phyloP scores from a whole-genome alignment of 495 filamentous ascomycete genomes.

The Penicillium odoratum region DNA sequence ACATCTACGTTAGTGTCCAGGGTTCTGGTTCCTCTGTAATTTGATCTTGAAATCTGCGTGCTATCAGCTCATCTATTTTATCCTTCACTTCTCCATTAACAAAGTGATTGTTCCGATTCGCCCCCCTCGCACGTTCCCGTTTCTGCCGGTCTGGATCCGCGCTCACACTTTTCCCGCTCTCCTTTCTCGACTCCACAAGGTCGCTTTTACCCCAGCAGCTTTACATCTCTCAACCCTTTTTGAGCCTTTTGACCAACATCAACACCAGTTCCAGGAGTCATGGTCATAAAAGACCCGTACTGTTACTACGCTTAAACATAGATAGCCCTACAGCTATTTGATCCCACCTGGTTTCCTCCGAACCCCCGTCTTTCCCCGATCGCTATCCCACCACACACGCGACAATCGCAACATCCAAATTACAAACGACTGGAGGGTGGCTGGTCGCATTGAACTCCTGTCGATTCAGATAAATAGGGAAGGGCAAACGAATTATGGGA shows the following conservation, averaged over 20 bases:
- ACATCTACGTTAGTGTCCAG: too few relatives aligned
- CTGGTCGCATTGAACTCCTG: constrained; percentile 14
- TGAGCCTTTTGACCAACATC: background rate
- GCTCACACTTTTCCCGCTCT: constrained; percentile 35
- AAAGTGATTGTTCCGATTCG: constrained; percentile 10
- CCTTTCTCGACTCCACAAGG: constrained; percentile 31
- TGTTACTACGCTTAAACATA: constrained; percentile 16
- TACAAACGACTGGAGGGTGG: constrained; percentile 8
- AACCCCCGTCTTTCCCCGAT: constrained; percentile 5
- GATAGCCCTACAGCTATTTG: background rate
- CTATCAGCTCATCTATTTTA: background rate
- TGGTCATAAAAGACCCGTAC: constrained; percentile 29
- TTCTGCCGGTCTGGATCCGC: constrained; percentile 23
- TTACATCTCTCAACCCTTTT: background rate
- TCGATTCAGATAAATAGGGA: background rate
- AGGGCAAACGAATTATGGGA: constrained; percentile 38
- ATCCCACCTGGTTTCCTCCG: background rate
- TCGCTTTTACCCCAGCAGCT: constrained; percentile 20
- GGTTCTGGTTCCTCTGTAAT: too few relatives aligned
- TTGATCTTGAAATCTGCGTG: too few relatives aligned
- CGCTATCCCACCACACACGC: constrained; percentile 15
- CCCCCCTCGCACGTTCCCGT: constrained; percentile 4
- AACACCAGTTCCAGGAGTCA: constrained; percentile 19
- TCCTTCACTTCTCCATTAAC: background rate
- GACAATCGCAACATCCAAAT: constrained; percentile 10